phyloP scores from a whole-genome alignment of 1,139 yeast genomes.

The Blastobotrys proliferans region DNA sequence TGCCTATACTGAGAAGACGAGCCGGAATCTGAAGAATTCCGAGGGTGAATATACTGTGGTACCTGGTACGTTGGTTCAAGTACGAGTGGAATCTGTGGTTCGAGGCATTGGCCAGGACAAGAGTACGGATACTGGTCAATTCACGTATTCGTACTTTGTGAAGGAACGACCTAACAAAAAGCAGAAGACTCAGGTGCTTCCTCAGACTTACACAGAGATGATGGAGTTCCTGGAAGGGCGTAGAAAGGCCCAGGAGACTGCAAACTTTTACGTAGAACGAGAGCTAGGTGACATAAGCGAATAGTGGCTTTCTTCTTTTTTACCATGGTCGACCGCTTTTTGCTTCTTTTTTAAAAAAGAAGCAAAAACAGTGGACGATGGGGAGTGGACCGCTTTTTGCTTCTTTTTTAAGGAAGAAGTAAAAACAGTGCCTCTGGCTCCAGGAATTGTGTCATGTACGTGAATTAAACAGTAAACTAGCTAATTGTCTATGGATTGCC shows the following conservation, averaged over 20 bases:
- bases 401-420: too few relatives aligned
- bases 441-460: too few relatives aligned
- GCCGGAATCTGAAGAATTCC: slow-evolving; percentile 19
- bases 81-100: slow-evolving; percentile 78
- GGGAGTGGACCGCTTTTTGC: too few relatives aligned
- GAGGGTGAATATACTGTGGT: slow-evolving; percentile 45
- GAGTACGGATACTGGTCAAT: slow-evolving; percentile 73
- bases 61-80: slow-evolving; percentile 88
- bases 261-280: slow-evolving; percentile 43
- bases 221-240: slow-evolving; percentile 86
- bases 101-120: slow-evolving; percentile 59
- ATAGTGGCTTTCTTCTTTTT: neutral
- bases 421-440: too few relatives aligned
- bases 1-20: slow-evolving; percentile 56
- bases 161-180: slow-evolving; percentile 21
- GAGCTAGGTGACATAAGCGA: slow-evolving; percentile 16
- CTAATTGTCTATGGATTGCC: neutral
- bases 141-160: slow-evolving; percentile 83
- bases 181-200: slow-evolving; percentile 53
- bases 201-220: slow-evolving; percentile 88
- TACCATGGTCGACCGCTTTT: too few relatives aligned
- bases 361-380: too few relatives aligned
- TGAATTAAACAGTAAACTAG: too few relatives aligned
- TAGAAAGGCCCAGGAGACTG: slow-evolving; percentile 83
- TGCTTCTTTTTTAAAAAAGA: too few relatives aligned